These are phyloP conservation scores for Trypanosomatidae sp. DNA, from an alignment of 208 protist species.

Conservation along the genomic window DNA sequence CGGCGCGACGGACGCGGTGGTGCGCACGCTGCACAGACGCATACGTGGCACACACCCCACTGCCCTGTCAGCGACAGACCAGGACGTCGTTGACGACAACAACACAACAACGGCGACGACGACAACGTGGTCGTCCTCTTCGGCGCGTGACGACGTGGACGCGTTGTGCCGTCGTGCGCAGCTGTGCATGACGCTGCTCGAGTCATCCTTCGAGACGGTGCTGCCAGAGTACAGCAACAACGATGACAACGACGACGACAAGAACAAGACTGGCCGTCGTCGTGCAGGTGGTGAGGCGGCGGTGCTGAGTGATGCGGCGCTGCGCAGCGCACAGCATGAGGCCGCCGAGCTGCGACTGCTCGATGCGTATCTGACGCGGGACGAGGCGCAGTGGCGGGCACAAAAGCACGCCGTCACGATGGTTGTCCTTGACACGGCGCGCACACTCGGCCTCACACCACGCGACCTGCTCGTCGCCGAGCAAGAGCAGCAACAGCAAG, in stretches of 20 bases:
- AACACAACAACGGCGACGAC: too few species aligned
- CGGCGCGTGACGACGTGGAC: too few species aligned
- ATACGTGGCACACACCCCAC: too few species aligned
- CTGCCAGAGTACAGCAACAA: conserved; percentile 20
- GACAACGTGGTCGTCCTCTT: too few species aligned
- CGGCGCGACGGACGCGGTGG: too few species aligned
- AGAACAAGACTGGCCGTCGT: too few species aligned
- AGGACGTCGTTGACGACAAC: too few species aligned
- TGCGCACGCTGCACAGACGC: too few species aligned
- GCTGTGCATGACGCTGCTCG: conserved; percentile 65
- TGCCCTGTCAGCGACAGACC: too few species aligned
- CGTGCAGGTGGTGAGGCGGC: conserved; percentile 11
- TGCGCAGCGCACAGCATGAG: conserved; percentile 24
- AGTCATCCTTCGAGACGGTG: conserved; percentile 64
- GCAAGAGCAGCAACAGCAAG: not conserved
- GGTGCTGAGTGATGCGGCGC: conserved; percentile 16
- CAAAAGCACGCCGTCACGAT: conserved; percentile 61
- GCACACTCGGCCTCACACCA: conserved; percentile 23
- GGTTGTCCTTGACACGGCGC: conserved; percentile 33
- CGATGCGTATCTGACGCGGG: conserved; percentile 48
- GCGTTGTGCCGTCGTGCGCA: conserved; percentile 20
- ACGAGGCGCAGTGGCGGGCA: conserved; percentile 34
- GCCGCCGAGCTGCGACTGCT: conserved; percentile 39
- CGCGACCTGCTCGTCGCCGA: conserved; percentile 35
- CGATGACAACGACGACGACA: too few species aligned